Conservation (phyloP, 768 basidiomycete species). For the Leccinum pellstonianum region DNA sequence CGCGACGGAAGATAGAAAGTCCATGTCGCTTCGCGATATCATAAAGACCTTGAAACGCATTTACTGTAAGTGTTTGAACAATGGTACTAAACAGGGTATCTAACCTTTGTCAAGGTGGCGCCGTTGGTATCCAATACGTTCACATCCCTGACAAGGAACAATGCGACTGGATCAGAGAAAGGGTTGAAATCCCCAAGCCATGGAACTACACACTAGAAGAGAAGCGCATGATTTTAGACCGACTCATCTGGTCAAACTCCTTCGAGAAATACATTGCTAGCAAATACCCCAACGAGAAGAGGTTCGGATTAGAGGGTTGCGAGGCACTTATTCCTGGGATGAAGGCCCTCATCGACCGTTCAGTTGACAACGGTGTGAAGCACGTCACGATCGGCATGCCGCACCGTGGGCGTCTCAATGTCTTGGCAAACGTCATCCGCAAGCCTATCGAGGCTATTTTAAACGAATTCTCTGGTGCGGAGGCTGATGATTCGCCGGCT, state of each 20-base stretch:
- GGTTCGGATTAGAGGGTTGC: slow-evolving; percentile 98
- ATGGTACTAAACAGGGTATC: neutral
- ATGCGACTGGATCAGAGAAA: slow-evolving; percentile 98
- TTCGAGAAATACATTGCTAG: slow-evolving; percentile 98
- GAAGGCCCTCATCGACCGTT: slow-evolving; percentile 99
- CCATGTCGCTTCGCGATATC: slow-evolving; percentile 89
- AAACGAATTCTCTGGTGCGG: slow-evolving; percentile 88
- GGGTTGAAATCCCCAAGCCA: slow-evolving; percentile 91
- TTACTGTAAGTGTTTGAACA: slow-evolving; percentile 67
- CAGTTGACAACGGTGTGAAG: slow-evolving; percentile 94
- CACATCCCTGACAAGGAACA: slow-evolving; percentile 99
- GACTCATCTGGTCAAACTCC: slow-evolving; percentile 99
- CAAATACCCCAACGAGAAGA: slow-evolving; percentile 99
- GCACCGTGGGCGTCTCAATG: slow-evolving; percentile 97
- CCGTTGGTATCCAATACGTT: slow-evolving; percentile 86
- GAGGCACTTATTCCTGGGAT: slow-evolving; percentile 98
- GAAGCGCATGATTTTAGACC: slow-evolving; percentile 98
- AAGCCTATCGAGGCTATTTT: slow-evolving; percentile 98
- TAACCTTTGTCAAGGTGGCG: slow-evolving; percentile 56
- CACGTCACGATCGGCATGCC: slow-evolving; percentile 99
- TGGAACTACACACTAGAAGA: slow-evolving; percentile 99
- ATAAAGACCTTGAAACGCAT: slow-evolving; percentile 88
- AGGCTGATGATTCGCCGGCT: slow-evolving; percentile 73
- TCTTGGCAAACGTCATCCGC: slow-evolving; percentile 96
- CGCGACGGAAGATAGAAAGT: slow-evolving; percentile 78